Percentiles rank a stretch among this genome's conserved stretches.
Evolutionary conservation across 768 basidiomycete genomes (phyloP).

Genomic region (Leccinum olivaceopallidum): DNA sequence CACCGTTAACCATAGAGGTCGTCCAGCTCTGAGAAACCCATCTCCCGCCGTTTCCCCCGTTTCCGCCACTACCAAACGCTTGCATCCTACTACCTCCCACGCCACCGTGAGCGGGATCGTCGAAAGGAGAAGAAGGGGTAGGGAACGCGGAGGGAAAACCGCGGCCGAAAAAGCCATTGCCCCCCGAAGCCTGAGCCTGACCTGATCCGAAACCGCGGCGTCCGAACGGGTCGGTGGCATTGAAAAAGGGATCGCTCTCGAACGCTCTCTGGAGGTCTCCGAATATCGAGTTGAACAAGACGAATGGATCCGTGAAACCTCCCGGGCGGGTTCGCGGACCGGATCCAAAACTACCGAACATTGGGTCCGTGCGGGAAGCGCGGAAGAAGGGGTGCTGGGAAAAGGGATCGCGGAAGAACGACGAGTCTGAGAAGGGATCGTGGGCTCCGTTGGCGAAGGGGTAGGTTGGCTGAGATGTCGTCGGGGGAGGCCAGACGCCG

Average conservation of each 20-base stretch:
- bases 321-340: conserved; percentile 15
- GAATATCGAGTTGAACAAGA: conserved; percentile 73
- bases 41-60: conserved; percentile 17
- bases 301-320: conserved; percentile 72
- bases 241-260: conserved; percentile 37
- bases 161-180: conserved; percentile 12
- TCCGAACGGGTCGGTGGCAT: conserved; percentile 14
- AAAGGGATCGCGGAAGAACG: conserved; percentile 25
- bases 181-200: conserved; percentile 6
- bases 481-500: conserved; percentile 71
- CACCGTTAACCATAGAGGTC: conserved; percentile 64
- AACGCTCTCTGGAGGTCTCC: conserved; percentile 44
- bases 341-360: conserved; percentile 28
- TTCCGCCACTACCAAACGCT: conserved; percentile 1
- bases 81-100: conserved; percentile 16
- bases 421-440: conserved; percentile 20
- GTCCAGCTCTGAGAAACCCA: conserved; percentile 59
- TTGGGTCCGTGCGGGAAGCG: conserved; percentile 27
- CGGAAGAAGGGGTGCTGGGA: conserved; percentile 10
- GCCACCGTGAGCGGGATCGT: conserved; percentile 15
- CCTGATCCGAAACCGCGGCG: conserved; percentile 18
- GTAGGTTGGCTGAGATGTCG: conserved; percentile 26
- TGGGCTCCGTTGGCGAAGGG: conserved; percentile 18
- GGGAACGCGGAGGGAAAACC: conserved; percentile 9
- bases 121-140: conserved; percentile 14